Conservation (phyloP, 2,329 filamentous ascomycete genomes). For the Metarhizium anisopliae region DNA sequence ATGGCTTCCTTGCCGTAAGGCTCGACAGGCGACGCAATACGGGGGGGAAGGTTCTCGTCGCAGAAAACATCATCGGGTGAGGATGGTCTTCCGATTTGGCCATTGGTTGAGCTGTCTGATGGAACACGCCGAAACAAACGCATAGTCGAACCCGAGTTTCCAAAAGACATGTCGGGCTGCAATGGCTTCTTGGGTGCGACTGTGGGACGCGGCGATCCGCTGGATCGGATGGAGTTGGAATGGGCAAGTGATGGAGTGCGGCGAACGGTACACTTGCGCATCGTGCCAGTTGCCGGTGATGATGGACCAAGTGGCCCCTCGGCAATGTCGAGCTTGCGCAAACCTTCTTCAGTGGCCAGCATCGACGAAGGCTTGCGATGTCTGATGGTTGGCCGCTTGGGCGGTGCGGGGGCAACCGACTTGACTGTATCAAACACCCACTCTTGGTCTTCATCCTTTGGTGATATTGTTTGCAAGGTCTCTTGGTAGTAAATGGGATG, state of each 20-base stretch:
- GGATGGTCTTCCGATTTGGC: slow-evolving; percentile 25
- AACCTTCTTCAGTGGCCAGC: slow-evolving; percentile 48
- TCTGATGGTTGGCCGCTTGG: slow-evolving; percentile 44
- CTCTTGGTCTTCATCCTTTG: slow-evolving; percentile 64
- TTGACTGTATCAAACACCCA: slow-evolving; percentile 97
- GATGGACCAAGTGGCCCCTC: slow-evolving; percentile 49
- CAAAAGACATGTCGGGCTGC: slow-evolving; percentile 84
- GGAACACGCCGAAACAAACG: slow-evolving; percentile 81
- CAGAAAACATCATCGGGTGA: slow-evolving; percentile 33
- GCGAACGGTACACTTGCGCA: slow-evolving; percentile 50
- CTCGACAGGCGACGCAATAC: slow-evolving; percentile 36
- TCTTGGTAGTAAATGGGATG: slow-evolving; percentile 88
- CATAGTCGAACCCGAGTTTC: slow-evolving; percentile 86
- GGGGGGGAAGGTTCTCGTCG: slow-evolving; percentile 57
- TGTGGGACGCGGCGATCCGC: slow-evolving; percentile 33
- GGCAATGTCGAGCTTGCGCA: slow-evolving; percentile 52
- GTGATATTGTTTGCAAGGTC: slow-evolving; percentile 65
- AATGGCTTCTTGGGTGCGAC: slow-evolving; percentile 63
- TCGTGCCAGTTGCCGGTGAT: slow-evolving; percentile 45
- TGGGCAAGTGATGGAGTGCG: slow-evolving; percentile 35
- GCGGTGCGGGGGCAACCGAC: slow-evolving; percentile 40
- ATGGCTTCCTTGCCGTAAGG: slow-evolving; percentile 70
- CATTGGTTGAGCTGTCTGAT: slow-evolving; percentile 53
- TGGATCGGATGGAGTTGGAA: slow-evolving; percentile 21
- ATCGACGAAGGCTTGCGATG: slow-evolving; percentile 48